Conservation (phyloP, 208 protist genomes). For the Acanthamoeba culbertsoni region DNA sequence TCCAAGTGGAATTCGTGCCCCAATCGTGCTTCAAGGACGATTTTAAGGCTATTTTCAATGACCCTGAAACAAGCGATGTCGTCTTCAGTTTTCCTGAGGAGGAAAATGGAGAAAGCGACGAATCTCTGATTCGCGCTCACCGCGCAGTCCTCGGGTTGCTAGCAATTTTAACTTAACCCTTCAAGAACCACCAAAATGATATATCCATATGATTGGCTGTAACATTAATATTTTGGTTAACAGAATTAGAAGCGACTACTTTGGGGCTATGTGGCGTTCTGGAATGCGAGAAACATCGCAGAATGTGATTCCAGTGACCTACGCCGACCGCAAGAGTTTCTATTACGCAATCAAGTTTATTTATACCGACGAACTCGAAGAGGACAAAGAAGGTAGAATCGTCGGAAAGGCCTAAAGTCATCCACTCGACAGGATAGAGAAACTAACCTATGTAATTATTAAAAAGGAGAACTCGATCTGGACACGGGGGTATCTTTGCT, state of each 20-base stretch:
- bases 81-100: background rate
- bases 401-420: too few relatives aligned
- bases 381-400: too few relatives aligned
- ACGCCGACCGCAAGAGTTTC: background rate
- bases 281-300: background rate
- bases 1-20: background rate
- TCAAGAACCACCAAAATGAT: background rate
- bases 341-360: background rate
- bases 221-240: background rate
- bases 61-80: background rate
- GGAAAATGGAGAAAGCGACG: background rate
- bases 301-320: background rate
- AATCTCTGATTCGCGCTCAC: background rate
- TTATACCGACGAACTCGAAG: background rate
- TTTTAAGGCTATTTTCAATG: background rate
- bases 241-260: background rate
- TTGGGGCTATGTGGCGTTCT: background rate
- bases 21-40: background rate
- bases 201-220: background rate
- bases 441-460: background rate
- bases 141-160: background rate
- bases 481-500: background rate
- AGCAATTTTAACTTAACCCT: too few relatives aligned
- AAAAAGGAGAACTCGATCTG: background rate
- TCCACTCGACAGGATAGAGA: background rate